phyloP scores from a whole-genome alignment of 202 grass and related monocot species.

The Brachypodium distachyon region DNA sequence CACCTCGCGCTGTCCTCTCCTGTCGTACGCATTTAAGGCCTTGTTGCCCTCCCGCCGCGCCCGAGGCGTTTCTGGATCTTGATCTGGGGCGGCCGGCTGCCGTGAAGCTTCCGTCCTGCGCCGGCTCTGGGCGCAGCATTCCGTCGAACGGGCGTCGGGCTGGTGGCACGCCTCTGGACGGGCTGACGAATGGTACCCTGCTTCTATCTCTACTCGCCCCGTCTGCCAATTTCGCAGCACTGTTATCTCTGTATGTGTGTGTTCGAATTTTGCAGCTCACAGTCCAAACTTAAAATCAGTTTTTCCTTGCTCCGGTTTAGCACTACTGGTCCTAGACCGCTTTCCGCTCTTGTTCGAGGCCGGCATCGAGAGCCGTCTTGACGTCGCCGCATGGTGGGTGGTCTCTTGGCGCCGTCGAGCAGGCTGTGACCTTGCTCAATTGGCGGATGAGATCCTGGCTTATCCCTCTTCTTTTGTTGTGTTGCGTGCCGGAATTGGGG shows the following conservation, averaged over 20 bases:
- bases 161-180: background rate
- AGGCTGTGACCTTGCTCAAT: background rate
- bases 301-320: too few relatives aligned
- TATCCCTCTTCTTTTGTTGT: background rate
- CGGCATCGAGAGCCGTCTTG: background rate
- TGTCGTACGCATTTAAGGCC: slow-evolving; percentile 27
- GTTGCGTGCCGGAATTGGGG: background rate
- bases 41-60: background rate
- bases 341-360: background rate
- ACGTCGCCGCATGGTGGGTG: background rate
- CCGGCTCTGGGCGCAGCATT: background rate
- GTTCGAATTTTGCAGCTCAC: background rate
- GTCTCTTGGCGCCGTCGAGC: slow-evolving; percentile 1
- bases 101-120: background rate
- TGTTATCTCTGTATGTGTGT: background rate
- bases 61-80: slow-evolving; percentile 15
- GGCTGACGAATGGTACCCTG: background rate
- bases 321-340: background rate
- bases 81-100: background rate
- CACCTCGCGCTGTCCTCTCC: background rate
- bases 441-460: background rate
- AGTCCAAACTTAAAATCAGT: background rate
- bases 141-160: slow-evolving; percentile 3
- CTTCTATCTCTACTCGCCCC: background rate
- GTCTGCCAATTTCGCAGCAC: background rate